Percentiles rank a stretch among this genome's conserved stretches.
These are phyloP conservation scores for Fusarium tupiense DNA, from an alignment of 2,329 filamentous ascomycete genomes.

Conservation along the genomic window DNA sequence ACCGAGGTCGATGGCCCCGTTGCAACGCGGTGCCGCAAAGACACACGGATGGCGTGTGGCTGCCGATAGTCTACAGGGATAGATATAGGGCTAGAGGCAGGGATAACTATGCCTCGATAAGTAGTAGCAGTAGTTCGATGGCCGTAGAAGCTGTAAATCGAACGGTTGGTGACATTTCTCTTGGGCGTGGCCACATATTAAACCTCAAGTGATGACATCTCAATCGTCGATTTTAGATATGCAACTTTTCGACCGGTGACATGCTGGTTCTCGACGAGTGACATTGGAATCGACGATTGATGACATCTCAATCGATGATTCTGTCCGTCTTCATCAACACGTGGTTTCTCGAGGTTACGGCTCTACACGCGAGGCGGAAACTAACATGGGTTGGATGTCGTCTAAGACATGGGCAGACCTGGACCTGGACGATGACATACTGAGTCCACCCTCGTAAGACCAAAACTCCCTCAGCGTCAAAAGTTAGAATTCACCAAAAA, in stretches of 20 bases:
- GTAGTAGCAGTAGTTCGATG: background rate
- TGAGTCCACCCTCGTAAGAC: background rate
- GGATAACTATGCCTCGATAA: background rate
- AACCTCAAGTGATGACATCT: background rate
- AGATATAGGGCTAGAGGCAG: background rate
- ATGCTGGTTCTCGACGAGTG: background rate
- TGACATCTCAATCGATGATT: background rate
- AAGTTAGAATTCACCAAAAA: background rate
- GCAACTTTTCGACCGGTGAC: background rate
- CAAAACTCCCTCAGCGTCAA: background rate
- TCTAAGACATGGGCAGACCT: background rate
- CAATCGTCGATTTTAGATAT: background rate
- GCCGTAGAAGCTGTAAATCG: background rate
- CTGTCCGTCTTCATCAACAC: background rate
- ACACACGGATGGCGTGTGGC: background rate
- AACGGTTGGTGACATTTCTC: background rate
- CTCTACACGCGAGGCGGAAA: background rate
- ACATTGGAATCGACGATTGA: background rate
- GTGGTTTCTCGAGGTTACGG: background rate
- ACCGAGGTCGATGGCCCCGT: background rate
- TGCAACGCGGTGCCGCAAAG: slow-evolving; percentile 2
- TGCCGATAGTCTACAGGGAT: background rate
- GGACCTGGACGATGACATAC: background rate
- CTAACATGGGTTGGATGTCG: background rate
- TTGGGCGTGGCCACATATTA: background rate